phyloP scores from a whole-genome alignment of 2,329 filamentous ascomycete species.

The Fusarium redolens region DNA sequence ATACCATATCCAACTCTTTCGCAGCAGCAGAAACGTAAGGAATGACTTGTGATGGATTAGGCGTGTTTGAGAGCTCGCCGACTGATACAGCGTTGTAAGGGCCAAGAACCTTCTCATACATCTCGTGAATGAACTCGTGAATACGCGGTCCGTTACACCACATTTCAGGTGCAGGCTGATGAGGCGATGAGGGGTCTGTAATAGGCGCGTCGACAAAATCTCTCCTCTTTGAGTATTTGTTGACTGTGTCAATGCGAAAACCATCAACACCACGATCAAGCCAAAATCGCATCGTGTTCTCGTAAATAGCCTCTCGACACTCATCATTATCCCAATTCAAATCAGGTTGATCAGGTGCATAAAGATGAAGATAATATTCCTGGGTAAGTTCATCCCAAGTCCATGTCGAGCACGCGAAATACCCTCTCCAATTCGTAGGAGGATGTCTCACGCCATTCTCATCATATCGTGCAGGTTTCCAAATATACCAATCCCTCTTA shows the following conservation, averaged over 20 bases:
- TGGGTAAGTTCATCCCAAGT: slow-evolving; percentile 62
- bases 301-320: slow-evolving; percentile 74
- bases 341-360: slow-evolving; percentile 77
- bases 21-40: slow-evolving; percentile 65
- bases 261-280: slow-evolving; percentile 74
- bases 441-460: slow-evolving; percentile 64
- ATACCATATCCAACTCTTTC: slow-evolving; percentile 70
- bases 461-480: slow-evolving; percentile 68
- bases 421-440: slow-evolving; percentile 67
- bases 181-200: slow-evolving; percentile 51
- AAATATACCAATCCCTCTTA: slow-evolving; percentile 74
- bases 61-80: slow-evolving; percentile 70
- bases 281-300: slow-evolving; percentile 77
- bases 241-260: slow-evolving; percentile 76
- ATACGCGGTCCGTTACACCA: slow-evolving; percentile 72
- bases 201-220: slow-evolving; percentile 65
- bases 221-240: slow-evolving; percentile 72
- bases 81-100: slow-evolving; percentile 71
- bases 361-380: slow-evolving; percentile 71
- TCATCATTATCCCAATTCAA: slow-evolving; percentile 80
- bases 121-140: slow-evolving; percentile 70
- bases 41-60: slow-evolving; percentile 62
- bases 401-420: slow-evolving; percentile 63
- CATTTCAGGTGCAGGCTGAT: slow-evolving; percentile 60
- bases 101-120: slow-evolving; percentile 63